Conservation (phyloP, 2,329 filamentous ascomycete species). For the Fusarium irregulare region DNA sequence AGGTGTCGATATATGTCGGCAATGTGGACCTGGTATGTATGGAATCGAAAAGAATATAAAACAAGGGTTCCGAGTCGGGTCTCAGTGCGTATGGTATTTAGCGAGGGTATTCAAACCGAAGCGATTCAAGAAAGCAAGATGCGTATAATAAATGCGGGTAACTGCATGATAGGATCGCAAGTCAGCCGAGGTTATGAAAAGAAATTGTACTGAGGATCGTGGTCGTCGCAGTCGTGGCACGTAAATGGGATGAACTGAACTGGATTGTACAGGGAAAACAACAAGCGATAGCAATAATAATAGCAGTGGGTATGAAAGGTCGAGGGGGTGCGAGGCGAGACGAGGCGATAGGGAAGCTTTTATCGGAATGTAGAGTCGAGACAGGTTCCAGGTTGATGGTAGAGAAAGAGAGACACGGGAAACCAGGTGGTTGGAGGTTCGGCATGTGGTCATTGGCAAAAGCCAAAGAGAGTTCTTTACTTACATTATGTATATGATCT, state of each 20-base stretch:
- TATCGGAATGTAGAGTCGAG: slow-evolving; percentile 31
- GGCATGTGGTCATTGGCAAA: slow-evolving; percentile 44
- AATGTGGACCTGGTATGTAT: slow-evolving; percentile 12
- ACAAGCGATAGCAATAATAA: slow-evolving; percentile 11
- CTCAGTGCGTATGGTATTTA: slow-evolving; percentile 28
- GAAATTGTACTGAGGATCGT: slow-evolving; percentile 26
- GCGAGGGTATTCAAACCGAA: slow-evolving; percentile 41
- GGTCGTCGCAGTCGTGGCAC: slow-evolving; percentile 26
- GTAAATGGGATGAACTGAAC: slow-evolving; percentile 11
- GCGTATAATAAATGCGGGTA: slow-evolving; percentile 40
- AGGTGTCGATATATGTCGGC: slow-evolving; percentile 34
- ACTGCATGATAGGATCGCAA: slow-evolving; percentile 45
- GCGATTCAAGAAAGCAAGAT: slow-evolving; percentile 42
- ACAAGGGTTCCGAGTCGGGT: slow-evolving; percentile 37
- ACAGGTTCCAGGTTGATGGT: slow-evolving; percentile 9
- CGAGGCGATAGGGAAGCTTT: slow-evolving; percentile 22
- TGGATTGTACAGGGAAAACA: slow-evolving; percentile 7
- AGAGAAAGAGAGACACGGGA: slow-evolving; percentile 18
- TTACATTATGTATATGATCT: slow-evolving; percentile 49
- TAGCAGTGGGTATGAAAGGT: slow-evolving; percentile 16
- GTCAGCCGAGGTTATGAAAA: slow-evolving; percentile 36
- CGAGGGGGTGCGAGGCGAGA: slow-evolving; percentile 20
- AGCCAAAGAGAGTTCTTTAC: slow-evolving; percentile 46
- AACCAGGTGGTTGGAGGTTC: slow-evolving; percentile 46
- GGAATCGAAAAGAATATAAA: slow-evolving; percentile 24